These are phyloP conservation scores for Paramecium biaurelia DNA, from an alignment of 73 alveolate species.

Conservation along the genomic window DNA sequence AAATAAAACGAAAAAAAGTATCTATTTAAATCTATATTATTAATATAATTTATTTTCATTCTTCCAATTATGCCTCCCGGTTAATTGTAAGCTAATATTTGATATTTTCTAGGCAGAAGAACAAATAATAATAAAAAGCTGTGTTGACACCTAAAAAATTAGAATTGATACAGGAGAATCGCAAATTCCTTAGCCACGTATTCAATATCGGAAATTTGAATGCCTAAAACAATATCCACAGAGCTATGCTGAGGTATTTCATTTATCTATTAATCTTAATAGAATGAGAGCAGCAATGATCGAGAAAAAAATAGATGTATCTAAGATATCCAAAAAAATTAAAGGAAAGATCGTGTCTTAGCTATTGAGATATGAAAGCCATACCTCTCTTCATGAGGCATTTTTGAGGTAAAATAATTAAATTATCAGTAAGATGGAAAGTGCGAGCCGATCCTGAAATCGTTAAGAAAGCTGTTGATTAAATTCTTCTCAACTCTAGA, in stretches of 20 bases:
- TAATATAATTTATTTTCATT: not conserved
- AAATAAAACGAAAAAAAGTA: not conserved
- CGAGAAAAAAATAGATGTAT: not conserved
- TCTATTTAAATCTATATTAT: not conserved
- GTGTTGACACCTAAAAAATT: not conserved
- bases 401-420: not conserved
- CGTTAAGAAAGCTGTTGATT: conserved; percentile 40
- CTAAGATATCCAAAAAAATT: not conserved
- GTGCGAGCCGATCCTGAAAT: conserved; percentile 10
- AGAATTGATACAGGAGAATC: not conserved
- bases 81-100: not conserved
- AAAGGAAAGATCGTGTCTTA: not conserved
- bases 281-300: not conserved
- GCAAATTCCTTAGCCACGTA: not conserved
- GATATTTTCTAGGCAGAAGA: not conserved
- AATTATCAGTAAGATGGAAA: conserved; percentile 29
- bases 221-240: not conserved
- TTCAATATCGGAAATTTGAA: not conserved
- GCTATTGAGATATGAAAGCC: not conserved
- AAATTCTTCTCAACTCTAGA: conserved; percentile 15
- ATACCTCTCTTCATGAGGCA: conserved; percentile 5
- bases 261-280: not conserved
- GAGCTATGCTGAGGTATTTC: not conserved
- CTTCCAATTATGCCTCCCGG: not conserved
- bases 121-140: not conserved